Evolutionary conservation across 1,139 yeast species (phyloP), one percentile per base, ranked within the genome.

Genomic region (Pichia sp.): DNA sequence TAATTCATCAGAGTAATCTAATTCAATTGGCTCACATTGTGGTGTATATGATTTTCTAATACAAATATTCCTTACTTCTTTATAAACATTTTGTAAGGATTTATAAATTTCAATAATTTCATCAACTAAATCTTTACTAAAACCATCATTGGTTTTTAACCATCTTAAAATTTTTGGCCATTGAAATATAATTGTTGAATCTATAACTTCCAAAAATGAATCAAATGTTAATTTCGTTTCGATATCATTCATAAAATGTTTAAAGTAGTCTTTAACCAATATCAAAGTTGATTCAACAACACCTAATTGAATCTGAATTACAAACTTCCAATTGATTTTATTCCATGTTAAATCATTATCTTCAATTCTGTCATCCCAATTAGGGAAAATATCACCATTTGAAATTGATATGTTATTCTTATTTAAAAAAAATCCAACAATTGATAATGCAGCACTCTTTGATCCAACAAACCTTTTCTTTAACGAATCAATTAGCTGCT

Each of bases 11-110:
- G 64, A 55, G 52, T 65, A 62, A 27, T 50, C 55, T 39, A 58
- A 58, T 49, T 49, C 63, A 50, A 41, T 58, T 43, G 54, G 52
- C 16, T 51, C 53, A 18, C 77, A 77, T 46, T 78, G 69, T 0
- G 96, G 96, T 56, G 91, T 77, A 67, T 87, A 90, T 19, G 88
- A 77, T 63, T 86, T 87, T 67, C 85, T 87, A 54, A 88, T 86
- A 62, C 87, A 89, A 18, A 80, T 68, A 60, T 84, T 83, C 65
- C 90, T 83, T 60, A 87, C 77, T 59, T 80, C 81, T 62, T 83
- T 82, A 67, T 87, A 87, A 49, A 83, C 73, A 16, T 70, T 71
- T 44, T 48, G 53, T 10, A 59, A 45, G 1, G 49, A 34, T 22
- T 53, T 54, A 31, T 50, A 56, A n/a, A 45, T 29, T 6, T 44